A percentile compares a stretch with the other conserved stretches of the same genome.
phyloP scores from a whole-genome alignment of 2,329 filamentous ascomycete species.

The Xylariales sp. region DNA sequence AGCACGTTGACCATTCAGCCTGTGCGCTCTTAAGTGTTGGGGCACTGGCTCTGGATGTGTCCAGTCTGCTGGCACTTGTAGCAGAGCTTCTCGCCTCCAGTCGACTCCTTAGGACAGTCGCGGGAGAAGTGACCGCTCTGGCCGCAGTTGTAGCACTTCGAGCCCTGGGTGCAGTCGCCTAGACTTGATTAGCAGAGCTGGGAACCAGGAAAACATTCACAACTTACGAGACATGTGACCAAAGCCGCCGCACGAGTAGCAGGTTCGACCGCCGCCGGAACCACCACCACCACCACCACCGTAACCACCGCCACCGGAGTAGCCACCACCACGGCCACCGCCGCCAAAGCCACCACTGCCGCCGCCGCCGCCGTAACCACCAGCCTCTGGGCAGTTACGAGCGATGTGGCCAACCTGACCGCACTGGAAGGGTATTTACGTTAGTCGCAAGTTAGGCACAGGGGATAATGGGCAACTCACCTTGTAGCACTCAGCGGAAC shows the following conservation, averaged over 20 bases:
- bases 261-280: constrained; percentile 64
- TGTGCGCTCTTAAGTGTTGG: too few species aligned
- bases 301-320: constrained; percentile 36
- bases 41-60: constrained; percentile 92
- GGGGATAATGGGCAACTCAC: constrained; percentile 25
- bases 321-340: constrained; percentile 37
- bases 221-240: constrained; percentile 86
- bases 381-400: constrained; percentile 73
- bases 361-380: constrained; percentile 42
- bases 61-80: constrained; percentile 87
- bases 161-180: constrained; percentile 94
- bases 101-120: constrained; percentile 91
- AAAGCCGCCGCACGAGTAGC: constrained; percentile 96
- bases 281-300: constrained; percentile 37
- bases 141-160: constrained; percentile 99
- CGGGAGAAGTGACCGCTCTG: constrained; percentile 93
- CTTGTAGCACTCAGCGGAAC: constrained; percentile 84
- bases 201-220: neutral
- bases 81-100: constrained; percentile 88
- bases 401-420: constrained; percentile 95
- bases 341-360: constrained; percentile 37
- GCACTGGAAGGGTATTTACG: constrained; percentile 51
- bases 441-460: constrained; percentile 7
- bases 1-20: too few species aligned
- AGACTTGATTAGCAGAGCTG: neutral